A percentile compares a stretch with the other conserved stretches of the same genome.
phyloP scores from a whole-genome alignment of 805 yeast species.

The Metschnikowia chrysomelidarum region DNA sequence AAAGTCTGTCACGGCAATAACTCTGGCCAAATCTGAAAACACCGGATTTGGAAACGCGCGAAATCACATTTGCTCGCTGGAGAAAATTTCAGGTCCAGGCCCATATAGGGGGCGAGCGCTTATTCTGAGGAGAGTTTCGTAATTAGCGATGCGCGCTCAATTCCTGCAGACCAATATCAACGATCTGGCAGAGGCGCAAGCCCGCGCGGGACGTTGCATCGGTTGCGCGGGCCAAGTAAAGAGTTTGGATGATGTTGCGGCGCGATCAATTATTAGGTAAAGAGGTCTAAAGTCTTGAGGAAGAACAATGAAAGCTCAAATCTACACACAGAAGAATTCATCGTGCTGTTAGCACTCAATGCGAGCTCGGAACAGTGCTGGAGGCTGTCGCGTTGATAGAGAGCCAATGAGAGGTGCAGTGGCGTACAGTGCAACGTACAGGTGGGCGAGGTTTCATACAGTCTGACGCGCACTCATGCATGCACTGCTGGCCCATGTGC shows the following conservation, averaged over 20 bases:
- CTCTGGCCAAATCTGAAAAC: too few relatives aligned
- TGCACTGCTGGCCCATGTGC: not conserved
- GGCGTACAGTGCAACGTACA: too few relatives aligned
- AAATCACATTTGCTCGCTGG: too few relatives aligned
- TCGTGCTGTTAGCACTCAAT: not conserved
- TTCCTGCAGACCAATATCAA: too few relatives aligned
- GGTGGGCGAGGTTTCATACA: not conserved
- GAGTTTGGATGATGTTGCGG: not conserved
- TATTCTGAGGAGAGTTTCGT: too few relatives aligned
- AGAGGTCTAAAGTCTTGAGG: not conserved
- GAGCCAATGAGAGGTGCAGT: too few relatives aligned
- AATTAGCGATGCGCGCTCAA: too few relatives aligned
- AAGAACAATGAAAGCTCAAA: not conserved
- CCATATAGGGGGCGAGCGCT: too few relatives aligned
- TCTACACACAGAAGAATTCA: not conserved
- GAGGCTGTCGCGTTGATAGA: too few relatives aligned
- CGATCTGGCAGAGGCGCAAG: slow-evolving; percentile 2
- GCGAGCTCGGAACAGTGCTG: not conserved
- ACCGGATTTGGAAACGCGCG: too few relatives aligned
- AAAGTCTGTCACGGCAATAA: too few relatives aligned
- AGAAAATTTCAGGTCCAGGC: too few relatives aligned
- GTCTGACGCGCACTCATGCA: slow-evolving; percentile 1
- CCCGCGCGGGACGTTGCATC: slow-evolving; percentile 1
- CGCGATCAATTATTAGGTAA: not conserved
- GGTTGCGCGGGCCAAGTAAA: slow-evolving; percentile 1